Evolutionary conservation across 2,329 filamentous ascomycete genomes (phyloP), one percentile per base, ranked within the genome.

Genomic region (Aspergillus calidoustus): DNA sequence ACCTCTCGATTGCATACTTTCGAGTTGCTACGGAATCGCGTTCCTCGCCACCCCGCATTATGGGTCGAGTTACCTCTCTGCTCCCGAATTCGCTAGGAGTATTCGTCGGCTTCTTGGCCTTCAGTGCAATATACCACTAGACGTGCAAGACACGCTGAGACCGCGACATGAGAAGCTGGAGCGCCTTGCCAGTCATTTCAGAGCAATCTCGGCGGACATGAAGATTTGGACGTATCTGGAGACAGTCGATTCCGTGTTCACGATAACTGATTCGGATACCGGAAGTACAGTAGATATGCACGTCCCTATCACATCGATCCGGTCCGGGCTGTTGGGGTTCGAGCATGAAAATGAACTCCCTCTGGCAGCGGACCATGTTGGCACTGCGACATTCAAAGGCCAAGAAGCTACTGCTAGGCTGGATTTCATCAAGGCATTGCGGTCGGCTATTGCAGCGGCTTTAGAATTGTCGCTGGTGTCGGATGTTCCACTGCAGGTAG

Each of bases 161-260:
- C 76, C 87, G 0, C 83, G 82, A 9, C 82, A 84, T 62, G 74
- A 76, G n/a, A 70, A 79, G 0, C 72, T 89, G 1, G 70, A 83
- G 7, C 78, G 77, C 46, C 66, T 77, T 81, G 51, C 87, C 19
- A 83, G 87, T 3, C 79, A 81, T 47, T 89, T 89, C 68, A 81
- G 81, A 52, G 79, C 83, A 3, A 80, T 86, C 5, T 82, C 85
- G 0, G 83, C 83, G 41, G 87, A 89, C 59, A 77, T 88, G 54
- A 83, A 82, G 7, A 78, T 89, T 13, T 89, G 86, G 86, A 87
- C 86, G 0, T 84, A 88, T 46, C 86, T 88, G 61, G 87, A 89
- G 67, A 89, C 85, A 0, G 81, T 86, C 7, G 86, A 88, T 69
- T 87, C 86, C 0, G 80, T 82, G 0, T 76, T 88, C 4, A 83